phyloP scores from a whole-genome alignment of 192 early-diverging fungal genomes.

The Mortierella alpina region DNA sequence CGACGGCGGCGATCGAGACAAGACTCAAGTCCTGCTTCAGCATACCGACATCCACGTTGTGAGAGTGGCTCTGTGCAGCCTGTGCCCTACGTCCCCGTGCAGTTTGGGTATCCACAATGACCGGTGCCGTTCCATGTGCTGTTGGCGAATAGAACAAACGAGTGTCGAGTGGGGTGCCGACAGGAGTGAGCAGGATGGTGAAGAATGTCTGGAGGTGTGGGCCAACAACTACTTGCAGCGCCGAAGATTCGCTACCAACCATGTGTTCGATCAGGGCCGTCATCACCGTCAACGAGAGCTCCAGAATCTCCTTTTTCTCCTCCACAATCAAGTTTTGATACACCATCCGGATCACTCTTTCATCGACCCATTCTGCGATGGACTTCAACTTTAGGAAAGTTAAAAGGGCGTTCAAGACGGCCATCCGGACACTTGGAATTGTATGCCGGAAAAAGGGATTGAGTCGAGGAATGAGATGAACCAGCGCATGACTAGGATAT shows the following conservation, averaged over 20 bases:
- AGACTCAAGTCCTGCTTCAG: conserved; percentile 89
- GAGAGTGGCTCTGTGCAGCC: conserved; percentile 29
- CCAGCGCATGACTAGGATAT: conserved; percentile 59
- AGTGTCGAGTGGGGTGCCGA: conserved; percentile 81
- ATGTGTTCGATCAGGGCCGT: conserved; percentile 31
- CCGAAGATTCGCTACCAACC: conserved; percentile 9
- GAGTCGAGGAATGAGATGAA: conserved; percentile 83
- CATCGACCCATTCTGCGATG: conserved; percentile 73
- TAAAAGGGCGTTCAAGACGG: conserved; percentile 82
- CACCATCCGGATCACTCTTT: conserved; percentile 77
- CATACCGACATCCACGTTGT: conserved; percentile 94
- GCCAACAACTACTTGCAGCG: conserved; percentile 22
- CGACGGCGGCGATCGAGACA: conserved; percentile 77
- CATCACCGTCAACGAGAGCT: conserved; percentile 77
- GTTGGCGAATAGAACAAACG: conserved; percentile 55
- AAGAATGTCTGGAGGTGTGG: conserved; percentile 70
- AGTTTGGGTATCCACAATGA: conserved; percentile 11
- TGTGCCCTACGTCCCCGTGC: conserved; percentile 41
- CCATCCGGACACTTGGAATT: conserved; percentile 82
- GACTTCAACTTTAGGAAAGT: conserved; percentile 74
- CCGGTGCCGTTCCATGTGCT: conserved; percentile 7
- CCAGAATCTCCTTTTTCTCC: conserved; percentile 73
- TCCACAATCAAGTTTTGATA: conserved; percentile 97
- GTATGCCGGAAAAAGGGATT: conserved; percentile 97
- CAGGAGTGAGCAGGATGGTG: conserved; percentile 81